Base-by-base conservation (phyloP, 768 basidiomycete genomes). In the Naganishia antarctica region DNA sequence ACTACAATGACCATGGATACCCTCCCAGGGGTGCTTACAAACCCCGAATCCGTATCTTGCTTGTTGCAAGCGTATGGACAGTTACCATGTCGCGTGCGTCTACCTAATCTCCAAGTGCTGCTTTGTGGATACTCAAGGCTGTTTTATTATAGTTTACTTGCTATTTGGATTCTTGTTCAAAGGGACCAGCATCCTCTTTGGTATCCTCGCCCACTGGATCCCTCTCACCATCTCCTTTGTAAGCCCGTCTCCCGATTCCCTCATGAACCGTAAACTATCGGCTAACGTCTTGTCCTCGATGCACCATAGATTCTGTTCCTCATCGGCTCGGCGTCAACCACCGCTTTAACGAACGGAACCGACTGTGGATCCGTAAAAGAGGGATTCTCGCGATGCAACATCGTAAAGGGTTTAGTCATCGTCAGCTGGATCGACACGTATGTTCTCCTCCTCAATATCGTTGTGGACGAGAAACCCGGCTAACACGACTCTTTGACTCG, bases 331-430 rank as follows among this genome's bases (percentile, higher is more conserved):
- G 66, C 77, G 0, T 73, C 77, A 6, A 65, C 78, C 21, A 78
- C 76, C 23, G 76, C 75, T 5, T 61, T 76, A 3, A 76, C 74
- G 46, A 68, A 71, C 64, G 68, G 69, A 40, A 70, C 72, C 65
- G 65, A 69, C 61, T 79, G 78, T 69, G 69, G 71, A 11, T 51
- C 50, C 47, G 66, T 66, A 18, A 65, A 53, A 9, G 63, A 70
- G 29, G 43, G 48, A 1, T 78, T 74, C 64, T 63, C 60, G 32
- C 61, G 75, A 26, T 78, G 78, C 65, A 73, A 71, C 62, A 71
- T 76, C 8, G 73, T 76, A 46, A 77, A 76, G 66, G 77, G 74
- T 25, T 61, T 76, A n/a, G 74, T 78, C 25, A 65, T 76, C 25
- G 75, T 74, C 44, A 71, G 71, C 34, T 73, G 74, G 73, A 77